Base-by-base conservation (phyloP, 768 basidiomycete species). In the Epithele typhae region DNA sequence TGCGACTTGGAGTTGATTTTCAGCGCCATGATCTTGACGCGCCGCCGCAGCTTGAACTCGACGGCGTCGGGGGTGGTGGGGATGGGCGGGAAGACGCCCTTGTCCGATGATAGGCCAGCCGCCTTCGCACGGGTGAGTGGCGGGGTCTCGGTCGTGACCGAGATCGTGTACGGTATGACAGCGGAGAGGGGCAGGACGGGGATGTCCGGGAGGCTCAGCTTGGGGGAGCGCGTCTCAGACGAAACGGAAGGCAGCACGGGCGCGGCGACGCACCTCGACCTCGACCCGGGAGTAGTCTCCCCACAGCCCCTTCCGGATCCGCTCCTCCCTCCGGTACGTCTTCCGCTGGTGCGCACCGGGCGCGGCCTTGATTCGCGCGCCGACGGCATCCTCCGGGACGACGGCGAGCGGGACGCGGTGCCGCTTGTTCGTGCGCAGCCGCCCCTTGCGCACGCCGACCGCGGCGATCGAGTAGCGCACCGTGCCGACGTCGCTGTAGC, bases 221-320 rank as follows among this genome's bases (percentile, higher is more conserved):
- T 24, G 3, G 12, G 17, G 41, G 27, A n/a, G 25, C 4, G 40
- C 15, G 33, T 30, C 7, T n/a, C n/a, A n/a, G n/a, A n/a, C n/a
- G n/a, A n/a, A n/a, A n/a, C n/a, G 27, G 8, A 14, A 7, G 27
- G 27, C 14, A 7, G 27, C 27, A 30, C 14, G 27, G 27, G 27
- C 14, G 27, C 4, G 25, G 1, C 15, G 8, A 43, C 49, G 21
- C n/a, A 55, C 54, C 45, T 52, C 37, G 36, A 49, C 47, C 3
- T 40, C 19, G 3, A 52, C 50, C 3, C 43, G 47, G 2, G 56
- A 27, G 32, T 52, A 50, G 1, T 52, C 53, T 10, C 56, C 53
- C 56, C 56, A 58, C 5, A 58, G 19, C 9, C 53, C 56, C 24
- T 37, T 42, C 5, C 56, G 37, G 22, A 58, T 51, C 36, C 42